Conservation (phyloP, 2,329 filamentous ascomycete genomes). For the Calonectria ilicicola region DNA sequence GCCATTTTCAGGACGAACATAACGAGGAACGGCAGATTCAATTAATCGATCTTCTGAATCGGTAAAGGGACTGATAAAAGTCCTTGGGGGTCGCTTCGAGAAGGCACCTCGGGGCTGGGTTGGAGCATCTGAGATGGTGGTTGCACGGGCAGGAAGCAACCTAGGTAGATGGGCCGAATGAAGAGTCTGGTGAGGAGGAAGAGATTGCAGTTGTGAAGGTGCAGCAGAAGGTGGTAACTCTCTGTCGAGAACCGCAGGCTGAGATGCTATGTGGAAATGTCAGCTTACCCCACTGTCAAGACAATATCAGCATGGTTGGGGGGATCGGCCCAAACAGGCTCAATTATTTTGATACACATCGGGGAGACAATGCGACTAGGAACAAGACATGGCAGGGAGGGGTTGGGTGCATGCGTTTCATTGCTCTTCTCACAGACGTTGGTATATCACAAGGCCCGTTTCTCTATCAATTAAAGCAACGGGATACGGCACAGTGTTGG, state of each 20-base stretch:
- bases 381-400: slow-evolving; percentile 33
- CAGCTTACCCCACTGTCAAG: slow-evolving; percentile 42
- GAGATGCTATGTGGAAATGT: slow-evolving; percentile 43
- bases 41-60: slow-evolving; percentile 47
- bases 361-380: slow-evolving; percentile 27
- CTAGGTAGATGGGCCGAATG: slow-evolving; percentile 30
- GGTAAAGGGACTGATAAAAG: slow-evolving; percentile 48
- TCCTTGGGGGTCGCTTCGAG: slow-evolving; percentile 15
- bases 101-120: slow-evolving; percentile 21
- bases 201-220: slow-evolving; percentile 23
- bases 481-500: neutral
- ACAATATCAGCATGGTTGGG: slow-evolving; percentile 42
- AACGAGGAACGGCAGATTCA: slow-evolving; percentile 36
- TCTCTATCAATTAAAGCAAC: slow-evolving; percentile 26
- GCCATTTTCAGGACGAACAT: slow-evolving; percentile 47
- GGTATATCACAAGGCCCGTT: slow-evolving; percentile 35
- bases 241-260: slow-evolving; percentile 33
- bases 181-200: slow-evolving; percentile 26
- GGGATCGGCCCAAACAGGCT: slow-evolving; percentile 27
- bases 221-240: slow-evolving; percentile 23
- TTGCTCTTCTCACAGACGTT: slow-evolving; percentile 33
- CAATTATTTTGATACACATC: slow-evolving; percentile 26
- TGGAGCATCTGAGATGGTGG: slow-evolving; percentile 10
- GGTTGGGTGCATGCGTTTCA: slow-evolving; percentile 37
- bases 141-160: slow-evolving; percentile 27